Evolutionary conservation across 2,329 filamentous ascomycete genomes (phyloP), one percentile per base, ranked within the genome.

Genomic region (Penicillium glabrum): DNA sequence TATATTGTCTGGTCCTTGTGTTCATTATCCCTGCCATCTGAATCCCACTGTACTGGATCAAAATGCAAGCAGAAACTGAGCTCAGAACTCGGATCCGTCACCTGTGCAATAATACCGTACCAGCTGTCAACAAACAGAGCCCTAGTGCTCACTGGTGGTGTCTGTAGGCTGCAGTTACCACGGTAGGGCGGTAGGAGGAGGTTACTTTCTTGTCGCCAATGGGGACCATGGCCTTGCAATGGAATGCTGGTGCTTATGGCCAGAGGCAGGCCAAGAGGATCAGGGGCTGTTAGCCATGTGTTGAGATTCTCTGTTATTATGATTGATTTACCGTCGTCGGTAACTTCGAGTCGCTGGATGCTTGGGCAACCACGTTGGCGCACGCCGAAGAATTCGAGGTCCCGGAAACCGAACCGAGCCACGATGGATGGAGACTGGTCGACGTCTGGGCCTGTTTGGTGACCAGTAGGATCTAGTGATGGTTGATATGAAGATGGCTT

Each of bases 231-330:
- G 11, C 77, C 77, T 0, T 71, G 50, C 7, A 87, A 75, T 1
- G 85, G 85, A 26, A 88, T 80, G 2, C 80, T 83, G 0, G 80
- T 84, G 33, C 76, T 77, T 31, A 61, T 35, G 5, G 52, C 53
- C 8, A 46, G 33, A 21, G 59, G 59, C 8, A 56, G 21, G 8
- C 57, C 56, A 11, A 72, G 69, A 79, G 83, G 57, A 19, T 50
- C 53, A 5, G 44, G 29, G 1, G 37, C 13, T 13, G 13, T 82
- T 80, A 9, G 72, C 73, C 3, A 80, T 72, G 76, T 73, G 65
- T 84, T 82, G 46, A 81, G 75, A 57, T 86, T 86, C 59, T 86
- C 82, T 31, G 82, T 75, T 23, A 87, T 67, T 65, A 86, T 85
- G 14, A 88, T 70, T 60, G 74, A 69, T 14, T 69, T 60, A 13